These are phyloP conservation scores for Cafeteria roenbergensis DNA, from an alignment of 108 stramenopile genomes.

Conservation along the genomic window DNA sequence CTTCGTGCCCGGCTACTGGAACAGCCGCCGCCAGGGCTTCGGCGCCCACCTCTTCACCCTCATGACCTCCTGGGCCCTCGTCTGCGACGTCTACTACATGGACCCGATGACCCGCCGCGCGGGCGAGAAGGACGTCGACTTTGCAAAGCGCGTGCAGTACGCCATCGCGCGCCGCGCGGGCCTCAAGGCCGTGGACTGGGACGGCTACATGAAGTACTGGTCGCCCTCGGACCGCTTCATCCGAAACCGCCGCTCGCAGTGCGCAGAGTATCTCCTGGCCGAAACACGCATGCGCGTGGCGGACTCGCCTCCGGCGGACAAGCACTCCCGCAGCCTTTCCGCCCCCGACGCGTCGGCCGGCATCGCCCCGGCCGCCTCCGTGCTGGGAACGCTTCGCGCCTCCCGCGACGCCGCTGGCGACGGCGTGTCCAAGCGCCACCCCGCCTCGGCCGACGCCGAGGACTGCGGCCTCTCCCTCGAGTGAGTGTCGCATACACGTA, in stretches of 20 bases:
- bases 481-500: too few relatives aligned
- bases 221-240: conserved; percentile 13
- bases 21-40: conserved; percentile 13
- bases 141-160: conserved; percentile 16
- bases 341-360: neutral
- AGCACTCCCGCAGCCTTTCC: neutral
- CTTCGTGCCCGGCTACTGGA: conserved; percentile 25
- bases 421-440: too few relatives aligned
- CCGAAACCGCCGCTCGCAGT: neutral
- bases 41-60: conserved; percentile 14
- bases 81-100: conserved; percentile 19
- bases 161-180: conserved; percentile 13
- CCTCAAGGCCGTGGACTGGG: conserved; percentile 21
- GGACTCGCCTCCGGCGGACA: neutral
- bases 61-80: conserved; percentile 23
- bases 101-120: conserved; percentile 3
- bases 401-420: neutral
- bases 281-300: neutral
- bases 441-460: neutral
- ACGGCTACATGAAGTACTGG: conserved; percentile 30
- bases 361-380: neutral
- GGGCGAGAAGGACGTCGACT: conserved; percentile 5
- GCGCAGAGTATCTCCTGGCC: conserved; percentile 1
- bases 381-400: too few relatives aligned
- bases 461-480: too few relatives aligned